phyloP scores from a whole-genome alignment of 345 rosid genomes.

The Cardamine resedifolia region DNA sequence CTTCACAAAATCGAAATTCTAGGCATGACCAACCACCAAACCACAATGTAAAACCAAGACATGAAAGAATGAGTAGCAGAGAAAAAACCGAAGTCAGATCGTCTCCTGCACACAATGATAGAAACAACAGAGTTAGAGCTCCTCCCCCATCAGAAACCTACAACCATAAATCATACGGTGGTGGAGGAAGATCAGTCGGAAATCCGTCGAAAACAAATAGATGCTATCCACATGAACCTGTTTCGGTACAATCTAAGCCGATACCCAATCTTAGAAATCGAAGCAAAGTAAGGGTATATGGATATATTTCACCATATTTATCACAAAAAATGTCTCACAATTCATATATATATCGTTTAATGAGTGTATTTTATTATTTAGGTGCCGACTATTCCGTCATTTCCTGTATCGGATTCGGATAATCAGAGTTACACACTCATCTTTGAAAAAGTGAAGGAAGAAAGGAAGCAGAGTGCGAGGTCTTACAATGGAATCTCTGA shows the following conservation, averaged over 20 bases:
- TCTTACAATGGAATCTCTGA: slow-evolving; percentile 18
- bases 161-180: slow-evolving; percentile 24
- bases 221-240: slow-evolving; percentile 7
- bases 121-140: slow-evolving; percentile 29
- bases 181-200: slow-evolving; percentile 4
- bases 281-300: slow-evolving; percentile 34
- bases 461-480: not conserved
- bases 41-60: slow-evolving; percentile 16
- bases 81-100: slow-evolving; percentile 54
- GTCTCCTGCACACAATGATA: slow-evolving; percentile 50
- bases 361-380: not conserved
- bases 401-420: slow-evolving; percentile 32
- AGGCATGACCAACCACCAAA: slow-evolving; percentile 29
- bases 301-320: not conserved
- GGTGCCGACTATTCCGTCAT: slow-evolving; percentile 33
- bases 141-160: not conserved
- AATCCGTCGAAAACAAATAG: slow-evolving; percentile 7
- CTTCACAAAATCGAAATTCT: slow-evolving; percentile 11
- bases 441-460: slow-evolving; percentile 36
- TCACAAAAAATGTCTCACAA: not conserved
- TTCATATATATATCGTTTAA: not conserved
- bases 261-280: slow-evolving; percentile 28
- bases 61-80: slow-evolving; percentile 31
- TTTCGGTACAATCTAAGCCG: slow-evolving; percentile 12
- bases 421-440: slow-evolving; percentile 33